phyloP scores from a whole-genome alignment of 768 basidiomycete species.

The Mycena rebaudengoi region DNA sequence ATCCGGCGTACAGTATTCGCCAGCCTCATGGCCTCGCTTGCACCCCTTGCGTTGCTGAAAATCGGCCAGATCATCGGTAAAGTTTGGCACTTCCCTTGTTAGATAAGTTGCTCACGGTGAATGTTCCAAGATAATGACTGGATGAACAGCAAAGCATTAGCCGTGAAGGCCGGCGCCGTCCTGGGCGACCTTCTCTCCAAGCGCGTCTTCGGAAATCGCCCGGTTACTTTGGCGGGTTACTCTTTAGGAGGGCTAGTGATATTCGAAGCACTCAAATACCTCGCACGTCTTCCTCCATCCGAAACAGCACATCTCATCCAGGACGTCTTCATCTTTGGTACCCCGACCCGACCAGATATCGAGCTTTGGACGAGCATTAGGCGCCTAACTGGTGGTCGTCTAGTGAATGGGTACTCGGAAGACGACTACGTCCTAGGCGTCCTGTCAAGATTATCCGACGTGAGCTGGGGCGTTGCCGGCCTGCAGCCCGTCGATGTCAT shows the following conservation, averaged over 20 bases:
- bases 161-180: slow-evolving; percentile 61
- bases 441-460: slow-evolving; percentile 54
- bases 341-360: slow-evolving; percentile 52
- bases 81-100: not conserved
- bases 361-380: slow-evolving; percentile 55
- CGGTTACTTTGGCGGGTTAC: slow-evolving; percentile 64
- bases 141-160: slow-evolving; percentile 63
- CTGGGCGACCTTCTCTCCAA: slow-evolving; percentile 59
- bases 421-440: slow-evolving; percentile 65
- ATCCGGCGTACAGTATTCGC: slow-evolving; percentile 62
- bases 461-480: slow-evolving; percentile 61
- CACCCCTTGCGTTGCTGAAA: slow-evolving; percentile 58
- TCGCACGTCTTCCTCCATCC: slow-evolving; percentile 52
- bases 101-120: not conserved
- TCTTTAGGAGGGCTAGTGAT: slow-evolving; percentile 55
- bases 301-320: slow-evolving; percentile 58
- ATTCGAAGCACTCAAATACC: slow-evolving; percentile 60
- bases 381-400: slow-evolving; percentile 57
- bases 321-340: slow-evolving; percentile 64
- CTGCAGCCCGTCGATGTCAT: slow-evolving; percentile 54
- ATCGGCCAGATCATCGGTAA: slow-evolving; percentile 63
- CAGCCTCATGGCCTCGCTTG: slow-evolving; percentile 55
- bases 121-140: slow-evolving; percentile 66
- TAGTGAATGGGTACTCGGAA: slow-evolving; percentile 62
- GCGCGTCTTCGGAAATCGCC: slow-evolving; percentile 61